phyloP scores from a whole-genome alignment of 164 flowering plant species.

The Magnolia officinalis region DNA sequence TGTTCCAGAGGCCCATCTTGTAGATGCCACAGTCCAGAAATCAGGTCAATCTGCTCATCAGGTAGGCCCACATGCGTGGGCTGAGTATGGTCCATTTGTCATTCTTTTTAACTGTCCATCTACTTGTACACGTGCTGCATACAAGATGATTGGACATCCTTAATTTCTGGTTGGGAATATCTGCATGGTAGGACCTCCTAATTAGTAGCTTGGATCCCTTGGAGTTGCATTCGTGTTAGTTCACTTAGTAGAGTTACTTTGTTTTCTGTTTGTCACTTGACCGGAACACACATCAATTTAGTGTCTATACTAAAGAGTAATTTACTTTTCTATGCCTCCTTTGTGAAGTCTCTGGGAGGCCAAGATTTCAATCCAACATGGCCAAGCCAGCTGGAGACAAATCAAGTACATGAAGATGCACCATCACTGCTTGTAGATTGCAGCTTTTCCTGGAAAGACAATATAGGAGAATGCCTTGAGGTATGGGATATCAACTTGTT shows the following conservation, averaged over 20 bases:
- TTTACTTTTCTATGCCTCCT: background rate
- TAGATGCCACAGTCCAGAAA: too few relatives aligned
- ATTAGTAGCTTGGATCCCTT: background rate
- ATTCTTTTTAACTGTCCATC: too few relatives aligned
- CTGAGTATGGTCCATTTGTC: too few relatives aligned
- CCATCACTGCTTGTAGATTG: background rate
- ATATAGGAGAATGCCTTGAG: background rate
- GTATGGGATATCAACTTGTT: background rate
- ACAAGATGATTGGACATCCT: background rate
- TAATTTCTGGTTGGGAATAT: background rate
- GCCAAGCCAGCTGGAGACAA: background rate
- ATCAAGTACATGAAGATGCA: conserved; percentile 1
- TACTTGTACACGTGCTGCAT: too few relatives aligned
- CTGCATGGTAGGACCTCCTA: background rate
- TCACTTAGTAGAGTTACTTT: background rate
- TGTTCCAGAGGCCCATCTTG: background rate
- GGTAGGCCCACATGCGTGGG: too few relatives aligned
- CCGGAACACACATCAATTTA: background rate
- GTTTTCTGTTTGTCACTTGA: background rate
- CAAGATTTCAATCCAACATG: background rate
- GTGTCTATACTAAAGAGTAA: background rate
- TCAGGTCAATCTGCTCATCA: too few relatives aligned
- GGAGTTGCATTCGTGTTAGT: background rate
- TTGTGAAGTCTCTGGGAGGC: conserved; percentile 5
- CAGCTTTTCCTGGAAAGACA: background rate